Evolutionary conservation across 768 basidiomycete genomes (phyloP).

Genomic region (Podaxis mareebaensis): DNA sequence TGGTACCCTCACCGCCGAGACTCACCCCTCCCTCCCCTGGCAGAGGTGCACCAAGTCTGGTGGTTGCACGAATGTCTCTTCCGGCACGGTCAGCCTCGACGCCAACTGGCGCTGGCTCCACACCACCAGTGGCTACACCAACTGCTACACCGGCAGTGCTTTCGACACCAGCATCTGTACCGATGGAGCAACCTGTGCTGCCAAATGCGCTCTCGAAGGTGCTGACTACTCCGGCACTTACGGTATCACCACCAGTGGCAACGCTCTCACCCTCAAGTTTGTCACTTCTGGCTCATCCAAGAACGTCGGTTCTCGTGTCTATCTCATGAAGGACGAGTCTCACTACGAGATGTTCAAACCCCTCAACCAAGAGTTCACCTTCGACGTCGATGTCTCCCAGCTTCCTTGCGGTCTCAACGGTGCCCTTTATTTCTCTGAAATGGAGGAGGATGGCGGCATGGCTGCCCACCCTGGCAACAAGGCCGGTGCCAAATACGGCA

Average conservation of each 20-base stretch:
- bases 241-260: conserved; percentile 35
- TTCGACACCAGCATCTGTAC: conserved; percentile 38
- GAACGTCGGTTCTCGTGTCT: conserved; percentile 24
- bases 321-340: conserved; percentile 22
- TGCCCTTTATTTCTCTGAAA: conserved; percentile 23
- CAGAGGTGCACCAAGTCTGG: conserved; percentile 38
- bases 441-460: conserved; percentile 24
- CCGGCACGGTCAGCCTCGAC: conserved; percentile 38
- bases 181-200: conserved; percentile 38
- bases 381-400: conserved; percentile 24
- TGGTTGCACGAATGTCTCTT: conserved; percentile 27
- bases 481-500: conserved; percentile 25
- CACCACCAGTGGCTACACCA: conserved; percentile 24
- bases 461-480: conserved; percentile 20
- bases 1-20: conserved; percentile 42
- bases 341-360: conserved; percentile 24
- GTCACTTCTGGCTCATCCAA: conserved; percentile 26
- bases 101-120: conserved; percentile 47
- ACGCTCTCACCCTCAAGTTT: conserved; percentile 39
- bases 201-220: conserved; percentile 31
- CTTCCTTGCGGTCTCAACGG: conserved; percentile 25
- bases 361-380: conserved; percentile 25
- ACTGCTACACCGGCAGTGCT: conserved; percentile 32
- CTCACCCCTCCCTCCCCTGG: conserved; percentile 39
- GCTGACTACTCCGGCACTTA: conserved; percentile 34